Base-by-base conservation (phyloP, 225 moss, liverwort and hornwort genomes). In the Marchantia paleacea region DNA sequence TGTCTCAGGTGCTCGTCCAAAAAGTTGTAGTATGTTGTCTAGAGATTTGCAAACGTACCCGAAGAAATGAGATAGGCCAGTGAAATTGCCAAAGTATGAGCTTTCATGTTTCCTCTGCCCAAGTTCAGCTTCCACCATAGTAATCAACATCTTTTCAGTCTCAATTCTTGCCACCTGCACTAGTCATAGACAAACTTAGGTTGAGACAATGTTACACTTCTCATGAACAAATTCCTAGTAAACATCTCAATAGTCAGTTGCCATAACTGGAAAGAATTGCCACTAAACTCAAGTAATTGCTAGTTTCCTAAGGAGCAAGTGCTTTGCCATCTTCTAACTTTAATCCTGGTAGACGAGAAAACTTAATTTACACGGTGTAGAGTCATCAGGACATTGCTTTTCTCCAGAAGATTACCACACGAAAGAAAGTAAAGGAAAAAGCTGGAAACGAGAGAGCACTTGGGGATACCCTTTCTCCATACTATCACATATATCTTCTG, bases 141-240 rank as follows among this genome's bases (percentile, higher is more conserved):
- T 81, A 61, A 96, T 94, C 67, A 96, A 83, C 88, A 96, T 90
- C 85, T 96, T 96, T 88, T 96, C 96, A 67, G 92, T 96, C 74
- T 96, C 96, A 73, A 96, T 96, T 54, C 92, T 85, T 4, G 96
- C 92, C 61, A 89, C 89, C 89, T 87, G 87, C 72, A 55, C 48
- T 4, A 20, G 60, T 75, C 26, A 75, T 30, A 6, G 14, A 70
- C 22, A 48, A 47, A 39, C 7, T 48, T 50, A n/a, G 72, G n/a
- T 24, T 14, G 51, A 24, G 7, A 51, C 50, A 11, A 47, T n/a
- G 52, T 72, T 24, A 72, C 50, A 39, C 39, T 39, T 39, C 39
- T 39, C 50, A n/a, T 51, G 15, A 68, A 26, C 6, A 31, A 69
- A 30, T 39, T 69, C 10, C 67, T 14, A 7, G 13, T 25, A 12